A percentile compares a stretch with the other conserved stretches of the same genome.
Conservation (phyloP, 2,329 filamentous ascomycete species). For the Venturia effusa region DNA sequence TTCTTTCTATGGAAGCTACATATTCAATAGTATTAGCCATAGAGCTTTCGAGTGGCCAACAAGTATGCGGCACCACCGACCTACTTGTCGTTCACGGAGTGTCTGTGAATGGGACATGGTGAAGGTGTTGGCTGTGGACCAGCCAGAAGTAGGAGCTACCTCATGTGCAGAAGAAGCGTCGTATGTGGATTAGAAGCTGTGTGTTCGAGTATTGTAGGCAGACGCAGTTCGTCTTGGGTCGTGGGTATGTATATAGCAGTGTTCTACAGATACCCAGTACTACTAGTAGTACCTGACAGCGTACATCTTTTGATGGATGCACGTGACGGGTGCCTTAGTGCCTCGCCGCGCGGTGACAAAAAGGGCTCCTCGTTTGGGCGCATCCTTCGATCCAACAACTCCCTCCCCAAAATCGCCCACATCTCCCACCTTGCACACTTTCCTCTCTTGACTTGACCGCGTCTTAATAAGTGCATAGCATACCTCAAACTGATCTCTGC, state of each 20-base stretch:
- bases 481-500: background rate
- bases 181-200: background rate
- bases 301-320: background rate
- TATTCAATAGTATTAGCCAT: conserved; percentile 14
- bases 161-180: background rate
- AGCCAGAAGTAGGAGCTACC: conserved; percentile 16
- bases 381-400: background rate
- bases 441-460: conserved; percentile 5
- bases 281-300: background rate
- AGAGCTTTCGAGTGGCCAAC: background rate
- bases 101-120: conserved; percentile 48
- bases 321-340: background rate
- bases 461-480: conserved; percentile 8
- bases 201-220: background rate
- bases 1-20: conserved; percentile 81
- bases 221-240: background rate
- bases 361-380: background rate
- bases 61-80: conserved; percentile 32
- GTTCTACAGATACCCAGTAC: background rate
- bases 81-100: conserved; percentile 62
- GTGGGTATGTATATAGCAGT: background rate
- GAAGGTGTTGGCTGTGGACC: conserved; percentile 16
- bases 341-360: background rate
- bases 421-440: conserved; percentile 7
- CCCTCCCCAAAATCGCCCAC: background rate